Percentiles rank a stretch among this genome's conserved stretches.
Conservation (phyloP, 805 yeast species). For the Kazachstania psychrophila region DNA sequence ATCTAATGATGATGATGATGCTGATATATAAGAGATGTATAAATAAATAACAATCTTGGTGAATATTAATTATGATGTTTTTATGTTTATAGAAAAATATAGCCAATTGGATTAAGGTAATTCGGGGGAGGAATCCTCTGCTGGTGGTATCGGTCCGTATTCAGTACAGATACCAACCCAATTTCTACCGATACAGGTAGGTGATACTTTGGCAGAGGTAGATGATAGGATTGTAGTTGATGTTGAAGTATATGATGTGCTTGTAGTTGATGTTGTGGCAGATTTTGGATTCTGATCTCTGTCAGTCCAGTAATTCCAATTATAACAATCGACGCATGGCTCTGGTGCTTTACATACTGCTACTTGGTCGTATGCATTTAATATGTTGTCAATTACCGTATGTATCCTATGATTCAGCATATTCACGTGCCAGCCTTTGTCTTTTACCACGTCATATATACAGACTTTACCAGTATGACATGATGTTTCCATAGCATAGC, state of each 20-base stretch:
- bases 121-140: no score
- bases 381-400: conserved; percentile 76
- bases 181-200: conserved; percentile 29
- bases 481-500: conserved; percentile 93
- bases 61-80: no score
- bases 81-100: no score
- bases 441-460: conserved; percentile 80
- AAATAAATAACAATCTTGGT: no score
- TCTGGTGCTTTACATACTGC: conserved; percentile 68
- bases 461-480: conserved; percentile 90
- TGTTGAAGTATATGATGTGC: conserved; percentile 20
- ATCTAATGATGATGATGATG: no score
- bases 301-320: conserved; percentile 68
- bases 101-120: no score
- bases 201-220: conserved; percentile 14
- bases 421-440: conserved; percentile 85
- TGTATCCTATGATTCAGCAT: conserved; percentile 83
- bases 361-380: conserved; percentile 62
- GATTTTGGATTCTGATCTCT: conserved; percentile 12
- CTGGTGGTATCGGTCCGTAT: no score
- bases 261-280: conserved; percentile 2
- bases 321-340: conserved; percentile 82
- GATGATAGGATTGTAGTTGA: conserved; percentile 13
- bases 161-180: conserved; percentile 30
- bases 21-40: no score